Evolutionary conservation across 1,284 basidiomycete species (phyloP), one percentile per base, ranked within the genome.

Genomic region (Boletus nobilissimus): DNA sequence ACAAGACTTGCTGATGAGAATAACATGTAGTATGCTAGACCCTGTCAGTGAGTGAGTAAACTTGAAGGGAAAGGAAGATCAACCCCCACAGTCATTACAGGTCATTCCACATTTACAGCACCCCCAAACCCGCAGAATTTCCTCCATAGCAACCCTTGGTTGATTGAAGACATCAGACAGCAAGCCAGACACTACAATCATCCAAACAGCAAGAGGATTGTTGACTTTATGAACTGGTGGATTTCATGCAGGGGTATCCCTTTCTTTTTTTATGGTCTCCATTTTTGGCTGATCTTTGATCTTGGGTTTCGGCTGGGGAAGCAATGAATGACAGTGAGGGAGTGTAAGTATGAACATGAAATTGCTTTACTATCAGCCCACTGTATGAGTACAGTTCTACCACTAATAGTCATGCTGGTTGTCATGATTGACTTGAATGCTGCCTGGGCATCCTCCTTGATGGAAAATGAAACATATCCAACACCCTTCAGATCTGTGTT

Each of bases 401-500:
- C 93, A 67, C 93, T 90, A 64, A 95, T 83, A 46, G 83, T 82
- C 60, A 95, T 87, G 7, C 90, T 92, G 78, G 91, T 91, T 84
- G 86, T 87, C 22, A 88, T 86, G 67, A 94, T 89, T 73, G 91
- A 91, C 62, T 92, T 89, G 76, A 95, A 91, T 5, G 95, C 94
- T 69, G 89, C 87, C 83, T 95, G 91, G 8, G 97, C 98, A 87
- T 99, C 98, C 82, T 98, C 96, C 74, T 91, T 91, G 79, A 97
- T 90, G 3, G 97, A 94, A 87, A 97, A 99, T 0, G 97, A 95
- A 77, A 99, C 97, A 86, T 99, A 99, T 78, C 98, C 98, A n/a
- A 99, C 97, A 81, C 98, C 98, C 85, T 99, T 99, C 94, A 0
- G 94, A 93, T 64, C 92, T 93, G 66, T 91, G 91, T 78, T 96